Conservation (phyloP, 768 basidiomycete species). For the Sarcomyxa edulis region DNA sequence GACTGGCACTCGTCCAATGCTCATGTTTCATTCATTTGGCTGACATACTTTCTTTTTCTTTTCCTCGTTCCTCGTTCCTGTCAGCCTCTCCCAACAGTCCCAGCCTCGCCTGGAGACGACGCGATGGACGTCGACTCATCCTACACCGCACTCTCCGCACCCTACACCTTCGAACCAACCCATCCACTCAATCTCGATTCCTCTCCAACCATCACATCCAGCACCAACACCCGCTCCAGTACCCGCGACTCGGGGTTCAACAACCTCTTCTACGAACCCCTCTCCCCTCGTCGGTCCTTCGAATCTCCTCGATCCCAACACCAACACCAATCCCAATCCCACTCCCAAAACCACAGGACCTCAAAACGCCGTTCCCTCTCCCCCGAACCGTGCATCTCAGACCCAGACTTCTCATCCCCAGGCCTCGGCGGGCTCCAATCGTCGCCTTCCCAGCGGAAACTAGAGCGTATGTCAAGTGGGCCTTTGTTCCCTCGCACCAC, state of each 20-base stretch:
- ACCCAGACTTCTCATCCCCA: slow-evolving; percentile 24
- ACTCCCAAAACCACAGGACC: no score
- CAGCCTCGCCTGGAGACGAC: slow-evolving; percentile 47
- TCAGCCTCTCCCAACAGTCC: slow-evolving; percentile 31
- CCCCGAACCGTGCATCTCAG: slow-evolving; percentile 37
- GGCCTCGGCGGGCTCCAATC: slow-evolving; percentile 48
- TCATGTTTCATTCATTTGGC: no score
- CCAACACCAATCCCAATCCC: no score
- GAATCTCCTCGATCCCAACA: slow-evolving; percentile 38
- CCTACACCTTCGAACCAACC: no score
- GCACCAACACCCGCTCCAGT: slow-evolving; percentile 29
- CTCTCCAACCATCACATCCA: slow-evolving; percentile 18
- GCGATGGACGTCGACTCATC: slow-evolving; percentile 73
- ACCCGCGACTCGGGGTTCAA: slow-evolving; percentile 52
- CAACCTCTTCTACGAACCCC: slow-evolving; percentile 53
- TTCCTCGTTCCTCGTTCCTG: slow-evolving; percentile 8
- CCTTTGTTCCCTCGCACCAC: slow-evolving; percentile 40
- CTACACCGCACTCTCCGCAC: slow-evolving; percentile 25
- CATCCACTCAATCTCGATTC: slow-evolving; percentile 37
- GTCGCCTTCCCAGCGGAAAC: slow-evolving; percentile 45
- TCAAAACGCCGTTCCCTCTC: slow-evolving; percentile 61
- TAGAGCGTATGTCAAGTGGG: slow-evolving; percentile 44
- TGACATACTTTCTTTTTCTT: no score
- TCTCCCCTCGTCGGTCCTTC: slow-evolving; percentile 45
- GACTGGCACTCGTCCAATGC: no score